Percentiles rank a stretch among this genome's conserved stretches.
Evolutionary conservation across 495 filamentous ascomycete genomes (phyloP).

Genomic region (Glutinoglossum americanum): DNA sequence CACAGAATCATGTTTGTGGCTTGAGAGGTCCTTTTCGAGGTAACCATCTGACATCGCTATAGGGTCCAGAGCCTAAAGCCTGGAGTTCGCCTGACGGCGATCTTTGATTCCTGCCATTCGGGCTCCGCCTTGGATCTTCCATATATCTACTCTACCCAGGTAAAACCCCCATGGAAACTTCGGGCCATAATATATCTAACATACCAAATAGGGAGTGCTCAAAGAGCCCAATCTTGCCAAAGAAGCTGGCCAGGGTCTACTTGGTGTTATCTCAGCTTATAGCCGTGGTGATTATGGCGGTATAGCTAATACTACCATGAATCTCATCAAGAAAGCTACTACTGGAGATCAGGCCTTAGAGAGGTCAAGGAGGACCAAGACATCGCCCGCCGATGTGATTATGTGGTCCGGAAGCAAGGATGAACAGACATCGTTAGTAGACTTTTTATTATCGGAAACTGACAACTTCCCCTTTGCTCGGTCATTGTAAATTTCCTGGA

Average conservation of each 20-base stretch:
- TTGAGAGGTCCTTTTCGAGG: neutral
- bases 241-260: slow-evolving; percentile 83
- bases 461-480: neutral
- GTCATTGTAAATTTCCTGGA: neutral
- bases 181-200: neutral
- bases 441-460: slow-evolving; percentile 4
- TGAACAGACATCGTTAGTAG: slow-evolving; percentile 66
- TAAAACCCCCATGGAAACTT: neutral
- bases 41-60: neutral
- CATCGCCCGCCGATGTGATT: slow-evolving; percentile 83
- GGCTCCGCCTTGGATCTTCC: slow-evolving; percentile 90
- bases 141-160: slow-evolving; percentile 78
- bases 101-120: slow-evolving; percentile 99
- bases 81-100: slow-evolving; percentile 83
- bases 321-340: slow-evolving; percentile 85
- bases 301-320: slow-evolving; percentile 59
- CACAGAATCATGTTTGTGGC: slow-evolving; percentile 68
- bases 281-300: slow-evolving; percentile 73
- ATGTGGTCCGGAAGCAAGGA: slow-evolving; percentile 98
- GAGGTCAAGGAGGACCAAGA: slow-evolving; percentile 68
- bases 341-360: slow-evolving; percentile 64
- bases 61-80: slow-evolving; percentile 51
- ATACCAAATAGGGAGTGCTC: slow-evolving; percentile 46
- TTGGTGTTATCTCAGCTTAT: slow-evolving; percentile 77
- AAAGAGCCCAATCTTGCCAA: slow-evolving; percentile 97